Percentiles rank a stretch among this genome's conserved stretches.
Conservation (phyloP, 495 filamentous ascomycete genomes). For the Aspergillus diversus region DNA sequence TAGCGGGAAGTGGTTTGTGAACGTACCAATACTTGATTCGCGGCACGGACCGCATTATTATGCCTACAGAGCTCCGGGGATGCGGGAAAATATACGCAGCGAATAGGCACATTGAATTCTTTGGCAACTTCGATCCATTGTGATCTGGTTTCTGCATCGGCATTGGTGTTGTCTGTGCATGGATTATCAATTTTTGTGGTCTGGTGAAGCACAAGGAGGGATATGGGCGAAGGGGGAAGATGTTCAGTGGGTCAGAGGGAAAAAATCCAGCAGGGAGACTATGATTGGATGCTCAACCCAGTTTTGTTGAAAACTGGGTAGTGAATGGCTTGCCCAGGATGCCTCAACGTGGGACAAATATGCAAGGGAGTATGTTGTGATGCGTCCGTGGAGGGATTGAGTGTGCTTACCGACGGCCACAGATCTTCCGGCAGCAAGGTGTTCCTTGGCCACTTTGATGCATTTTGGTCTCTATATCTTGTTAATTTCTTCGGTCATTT, state of each 20-base stretch:
- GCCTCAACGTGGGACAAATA: background rate
- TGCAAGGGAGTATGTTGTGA: constrained; percentile 15
- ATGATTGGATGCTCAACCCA: background rate
- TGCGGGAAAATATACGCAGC: constrained; percentile 85
- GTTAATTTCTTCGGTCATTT: constrained; percentile 14
- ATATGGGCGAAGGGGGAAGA: background rate
- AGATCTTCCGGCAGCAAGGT: constrained; percentile 64
- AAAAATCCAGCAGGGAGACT: background rate
- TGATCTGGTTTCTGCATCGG: constrained; percentile 71
- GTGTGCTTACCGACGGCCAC: constrained; percentile 72
- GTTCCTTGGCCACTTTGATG: constrained; percentile 70
- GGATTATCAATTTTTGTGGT: background rate
- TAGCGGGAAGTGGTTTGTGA: background rate
- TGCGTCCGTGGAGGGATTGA: no score
- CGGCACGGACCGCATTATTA: constrained; percentile 82
- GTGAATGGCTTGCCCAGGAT: background rate
- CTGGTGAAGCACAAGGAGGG: background rate
- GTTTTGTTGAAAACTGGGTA: background rate
- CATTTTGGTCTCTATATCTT: constrained; percentile 72
- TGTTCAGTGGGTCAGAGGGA: background rate
- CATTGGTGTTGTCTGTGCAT: constrained; percentile 85
- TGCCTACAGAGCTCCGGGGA: constrained; percentile 76
- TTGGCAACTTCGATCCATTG: constrained; percentile 76
- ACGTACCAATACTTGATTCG: constrained; percentile 56
- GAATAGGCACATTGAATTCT: constrained; percentile 72